Conservation (phyloP, 1,284 basidiomycete genomes). For the Cryptococcus sp. region DNA sequence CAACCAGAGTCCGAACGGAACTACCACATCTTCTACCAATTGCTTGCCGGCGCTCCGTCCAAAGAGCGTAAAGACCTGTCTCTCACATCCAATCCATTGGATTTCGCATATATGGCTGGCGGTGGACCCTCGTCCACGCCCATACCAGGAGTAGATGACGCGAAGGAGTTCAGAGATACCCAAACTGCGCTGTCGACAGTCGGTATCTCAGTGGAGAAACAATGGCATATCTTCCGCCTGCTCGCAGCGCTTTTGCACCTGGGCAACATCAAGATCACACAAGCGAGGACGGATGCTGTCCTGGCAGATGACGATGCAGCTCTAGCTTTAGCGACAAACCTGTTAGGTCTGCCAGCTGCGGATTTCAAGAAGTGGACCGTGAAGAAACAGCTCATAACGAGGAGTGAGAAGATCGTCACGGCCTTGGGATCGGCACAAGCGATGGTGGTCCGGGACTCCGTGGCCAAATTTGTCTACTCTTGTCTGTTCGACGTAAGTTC, state of each 20-base stretch:
- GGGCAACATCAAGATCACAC: slow-evolving; percentile 90
- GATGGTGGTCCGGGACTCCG: slow-evolving; percentile 92
- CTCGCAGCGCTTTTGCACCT: slow-evolving; percentile 92
- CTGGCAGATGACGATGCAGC: slow-evolving; percentile 84
- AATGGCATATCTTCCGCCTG: slow-evolving; percentile 96
- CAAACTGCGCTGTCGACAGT: slow-evolving; percentile 95
- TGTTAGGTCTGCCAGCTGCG: slow-evolving; percentile 84
- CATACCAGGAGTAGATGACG: slow-evolving; percentile 91
- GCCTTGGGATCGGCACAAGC: slow-evolving; percentile 84
- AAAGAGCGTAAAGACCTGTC: slow-evolving; percentile 95
- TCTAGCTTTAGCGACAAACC: slow-evolving; percentile 76
- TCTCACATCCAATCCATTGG: slow-evolving; percentile 74
- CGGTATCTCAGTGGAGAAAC: slow-evolving; percentile 93
- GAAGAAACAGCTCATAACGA: slow-evolving; percentile 94
- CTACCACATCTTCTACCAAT: slow-evolving; percentile 99
- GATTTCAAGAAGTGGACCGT: slow-evolving; percentile 99
- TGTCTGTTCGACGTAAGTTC: slow-evolving; percentile 74
- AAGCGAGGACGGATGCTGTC: slow-evolving; percentile 76
- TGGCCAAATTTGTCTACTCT: slow-evolving; percentile 98
- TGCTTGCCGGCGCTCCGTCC: slow-evolving; percentile 93
- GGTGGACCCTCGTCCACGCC: slow-evolving; percentile 83
- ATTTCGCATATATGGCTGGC: slow-evolving; percentile 92
- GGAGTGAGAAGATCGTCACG: slow-evolving; percentile 94
- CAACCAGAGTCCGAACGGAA: slow-evolving; percentile 96
- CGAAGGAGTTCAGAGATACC: slow-evolving; percentile 89